Conservation (phyloP, 768 basidiomycete genomes). For the Symmetrospora coprosmae region DNA sequence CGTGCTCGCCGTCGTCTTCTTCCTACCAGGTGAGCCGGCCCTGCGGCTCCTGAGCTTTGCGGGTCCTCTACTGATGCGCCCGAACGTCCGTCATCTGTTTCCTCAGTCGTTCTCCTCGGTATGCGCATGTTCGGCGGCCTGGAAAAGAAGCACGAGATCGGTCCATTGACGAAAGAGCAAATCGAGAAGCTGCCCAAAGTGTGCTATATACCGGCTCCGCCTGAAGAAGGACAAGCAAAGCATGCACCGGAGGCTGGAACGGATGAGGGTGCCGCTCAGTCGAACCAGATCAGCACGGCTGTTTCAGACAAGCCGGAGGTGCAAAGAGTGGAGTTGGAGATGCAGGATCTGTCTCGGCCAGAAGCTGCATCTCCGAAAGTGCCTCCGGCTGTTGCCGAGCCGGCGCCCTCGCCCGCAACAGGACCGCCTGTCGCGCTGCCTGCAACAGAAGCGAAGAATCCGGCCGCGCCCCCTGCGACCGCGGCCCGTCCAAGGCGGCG, state of each 20-base stretch:
- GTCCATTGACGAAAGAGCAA: slow-evolving; percentile 26
- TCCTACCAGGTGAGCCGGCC: slow-evolving; percentile 27
- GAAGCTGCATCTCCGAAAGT: too few species aligned
- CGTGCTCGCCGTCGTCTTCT: slow-evolving; percentile 29
- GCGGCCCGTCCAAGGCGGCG: not conserved
- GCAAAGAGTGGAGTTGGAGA: too few species aligned
- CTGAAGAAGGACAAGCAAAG: not conserved
- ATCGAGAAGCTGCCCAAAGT: slow-evolving; percentile 26
- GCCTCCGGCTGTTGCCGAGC: not conserved
- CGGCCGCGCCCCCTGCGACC: too few species aligned
- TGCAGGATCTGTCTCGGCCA: too few species aligned
- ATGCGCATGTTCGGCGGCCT: slow-evolving; percentile 26
- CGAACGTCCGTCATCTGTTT: not conserved
- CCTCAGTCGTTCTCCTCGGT: slow-evolving; percentile 6
- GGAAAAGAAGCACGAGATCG: slow-evolving; percentile 29
- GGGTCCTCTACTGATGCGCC: not conserved
- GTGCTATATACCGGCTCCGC: slow-evolving; percentile 17
- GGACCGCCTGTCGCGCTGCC: not conserved
- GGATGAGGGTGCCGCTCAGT: not conserved
- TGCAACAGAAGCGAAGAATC: too few species aligned
- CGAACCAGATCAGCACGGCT: too few species aligned
- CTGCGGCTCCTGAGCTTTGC: not conserved
- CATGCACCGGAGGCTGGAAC: not conserved
- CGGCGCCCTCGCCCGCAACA: not conserved
- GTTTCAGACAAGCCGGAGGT: too few species aligned